phyloP scores from a whole-genome alignment of 805 yeast species.

The Lipomyces anomalus region DNA sequence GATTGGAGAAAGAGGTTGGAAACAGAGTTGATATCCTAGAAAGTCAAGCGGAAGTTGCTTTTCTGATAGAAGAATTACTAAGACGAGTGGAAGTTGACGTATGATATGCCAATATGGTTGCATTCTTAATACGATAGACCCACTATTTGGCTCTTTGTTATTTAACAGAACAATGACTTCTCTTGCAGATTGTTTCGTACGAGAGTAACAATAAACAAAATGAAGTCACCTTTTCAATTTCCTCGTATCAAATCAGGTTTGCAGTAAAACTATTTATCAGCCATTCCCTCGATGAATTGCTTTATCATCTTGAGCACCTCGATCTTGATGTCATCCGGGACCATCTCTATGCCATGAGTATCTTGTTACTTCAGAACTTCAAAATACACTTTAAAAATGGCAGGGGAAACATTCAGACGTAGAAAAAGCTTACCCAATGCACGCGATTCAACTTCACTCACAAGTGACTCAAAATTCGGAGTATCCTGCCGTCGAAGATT shows the following conservation, averaged over 20 bases:
- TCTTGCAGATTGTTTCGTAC: too few relatives aligned
- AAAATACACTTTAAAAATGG: too few relatives aligned
- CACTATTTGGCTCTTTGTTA: neutral
- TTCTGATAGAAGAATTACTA: neutral
- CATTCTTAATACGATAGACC: neutral
- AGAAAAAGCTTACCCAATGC: constrained; percentile 47
- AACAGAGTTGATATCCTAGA: neutral
- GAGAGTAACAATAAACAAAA: too few relatives aligned
- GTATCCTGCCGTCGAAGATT: constrained; percentile 40
- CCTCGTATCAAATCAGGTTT: neutral
- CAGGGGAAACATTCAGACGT: too few relatives aligned
- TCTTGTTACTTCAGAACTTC: too few relatives aligned
- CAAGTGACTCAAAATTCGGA: constrained; percentile 50
- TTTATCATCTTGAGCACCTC: constrained; percentile 52
- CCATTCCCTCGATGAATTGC: constrained; percentile 31
- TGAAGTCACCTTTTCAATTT: too few relatives aligned
- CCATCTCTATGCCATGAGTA: constrained; percentile 41
- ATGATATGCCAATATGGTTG: too few relatives aligned
- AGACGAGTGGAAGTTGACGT: neutral
- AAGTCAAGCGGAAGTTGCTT: neutral
- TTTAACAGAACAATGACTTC: too few relatives aligned
- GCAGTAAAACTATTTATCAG: constrained; percentile 3
- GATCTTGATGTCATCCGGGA: constrained; percentile 59
- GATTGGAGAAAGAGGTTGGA: neutral
- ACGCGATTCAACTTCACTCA: constrained; percentile 51